Base-by-base conservation (phyloP, 805 yeast genomes). In the Cephaloascus albidus region DNA sequence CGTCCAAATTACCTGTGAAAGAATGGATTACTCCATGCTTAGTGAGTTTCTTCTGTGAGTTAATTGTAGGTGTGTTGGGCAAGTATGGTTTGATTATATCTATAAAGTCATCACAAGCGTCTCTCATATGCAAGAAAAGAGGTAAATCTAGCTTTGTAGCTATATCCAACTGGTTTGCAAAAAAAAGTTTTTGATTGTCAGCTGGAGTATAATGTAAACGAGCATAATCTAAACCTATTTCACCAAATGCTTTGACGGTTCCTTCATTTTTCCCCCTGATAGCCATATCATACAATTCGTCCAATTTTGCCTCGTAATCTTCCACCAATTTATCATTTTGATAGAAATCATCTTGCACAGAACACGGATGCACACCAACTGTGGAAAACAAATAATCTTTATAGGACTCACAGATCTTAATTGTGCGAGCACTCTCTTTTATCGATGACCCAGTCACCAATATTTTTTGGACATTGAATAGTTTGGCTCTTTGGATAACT, bases 311-410 rank as follows among this genome's bases (percentile, higher is more conserved):
- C 3, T 59, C 67, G 2, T 58, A 57, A 34, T 58, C 56, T 12
- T 52, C 52, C 12, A 46, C 33, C 27, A 55, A 49, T 17, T 52
- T 48, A 69, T 89, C 52, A 56, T 57, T 42, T 3, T 46, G 50
- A 39, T 60, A 66, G 45, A 65, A 67, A 40, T 66, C 72, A 33
- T 47, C 47, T 10, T 69, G 66, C 0, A 88, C 95, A 15, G 82
- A 68, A 58, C 98, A 90, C 0, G 99, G 99, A 62, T 93, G 99
- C 2, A 90, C 94, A 10, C 99, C 98, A 2, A 80, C 89, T 0
- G 98, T 93, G 18, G 84, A 76, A 43, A 63, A 72, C 23, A 80
- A 54, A 14, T 45, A 50, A 8, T 51, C 53, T 3, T 63, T 61
- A 40, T 61, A 57, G 37, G 56, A 43, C 3, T 53, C 45, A 32